A percentile compares a stretch with the other conserved stretches of the same genome.
phyloP scores from a whole-genome alignment of 1,284 basidiomycete genomes.

The Ustanciosporium gigantosporum region DNA sequence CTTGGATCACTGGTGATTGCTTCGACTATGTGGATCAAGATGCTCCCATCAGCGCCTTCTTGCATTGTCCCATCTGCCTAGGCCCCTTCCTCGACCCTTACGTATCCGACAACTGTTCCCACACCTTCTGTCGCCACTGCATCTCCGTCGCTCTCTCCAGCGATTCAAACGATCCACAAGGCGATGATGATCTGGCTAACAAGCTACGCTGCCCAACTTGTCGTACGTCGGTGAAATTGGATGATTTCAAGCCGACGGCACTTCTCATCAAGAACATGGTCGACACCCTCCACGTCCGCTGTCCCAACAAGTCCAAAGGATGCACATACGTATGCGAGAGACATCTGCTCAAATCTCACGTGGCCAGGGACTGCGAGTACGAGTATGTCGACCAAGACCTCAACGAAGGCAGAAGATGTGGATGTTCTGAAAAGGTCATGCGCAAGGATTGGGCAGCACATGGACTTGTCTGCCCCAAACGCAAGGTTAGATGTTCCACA shows the following conservation, averaged over 20 bases:
- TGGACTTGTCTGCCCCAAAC: constrained; percentile 19
- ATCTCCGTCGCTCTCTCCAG: constrained; percentile 26
- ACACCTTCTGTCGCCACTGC: constrained; percentile 46
- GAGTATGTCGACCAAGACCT: constrained; percentile 34
- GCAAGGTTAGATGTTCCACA: constrained; percentile 12
- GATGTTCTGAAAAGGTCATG: constrained; percentile 42
- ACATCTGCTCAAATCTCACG: constrained; percentile 26
- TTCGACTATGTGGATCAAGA: constrained; percentile 34
- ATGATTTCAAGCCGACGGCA: constrained; percentile 30
- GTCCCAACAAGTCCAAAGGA: constrained; percentile 37
- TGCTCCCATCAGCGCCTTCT: constrained; percentile 22
- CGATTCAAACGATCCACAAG: no score
- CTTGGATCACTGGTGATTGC: constrained; percentile 27
- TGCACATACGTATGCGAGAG: constrained; percentile 39
- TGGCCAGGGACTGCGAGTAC: constrained; percentile 31
- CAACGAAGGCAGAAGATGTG: constrained; percentile 24
- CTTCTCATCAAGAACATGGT: constrained; percentile 51
- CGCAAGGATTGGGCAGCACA: constrained; percentile 45
- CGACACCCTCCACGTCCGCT: constrained; percentile 41
- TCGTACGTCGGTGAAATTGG: constrained; percentile 15
- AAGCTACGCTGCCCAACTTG: constrained; percentile 34
- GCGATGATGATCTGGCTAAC: not conserved
- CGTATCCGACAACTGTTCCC: constrained; percentile 30
- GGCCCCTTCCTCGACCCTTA: constrained; percentile 43
- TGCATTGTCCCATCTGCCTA: constrained; percentile 37